Conservation (phyloP, 257 asterid species). For the Solanum bulbocastanum region DNA sequence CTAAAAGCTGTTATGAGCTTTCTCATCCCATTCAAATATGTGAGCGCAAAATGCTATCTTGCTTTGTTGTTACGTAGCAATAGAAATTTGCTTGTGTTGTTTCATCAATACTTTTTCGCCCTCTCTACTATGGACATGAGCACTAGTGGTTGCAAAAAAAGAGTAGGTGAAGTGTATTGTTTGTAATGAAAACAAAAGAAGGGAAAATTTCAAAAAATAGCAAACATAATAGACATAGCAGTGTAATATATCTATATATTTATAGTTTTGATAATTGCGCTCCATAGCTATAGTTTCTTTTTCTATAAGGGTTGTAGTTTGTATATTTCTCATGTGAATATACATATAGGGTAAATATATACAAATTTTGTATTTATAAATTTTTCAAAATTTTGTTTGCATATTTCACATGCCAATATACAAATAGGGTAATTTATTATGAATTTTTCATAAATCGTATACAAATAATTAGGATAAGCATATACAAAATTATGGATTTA, state of each 20-base stretch:
- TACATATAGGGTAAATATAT: neutral
- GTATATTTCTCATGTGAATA: neutral
- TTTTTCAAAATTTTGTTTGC: fast-evolving
- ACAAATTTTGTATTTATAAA: too few relatives aligned
- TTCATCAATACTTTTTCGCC: fast-evolving
- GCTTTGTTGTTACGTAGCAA: neutral
- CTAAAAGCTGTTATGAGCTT: neutral
- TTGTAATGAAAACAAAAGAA: neutral
- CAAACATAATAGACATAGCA: too few relatives aligned
- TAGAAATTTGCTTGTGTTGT: neutral
- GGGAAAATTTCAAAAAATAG: too few relatives aligned
- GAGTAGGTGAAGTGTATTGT: neutral
- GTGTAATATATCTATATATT: neutral
- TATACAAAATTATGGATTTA: too few relatives aligned
- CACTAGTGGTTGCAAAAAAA: neutral
- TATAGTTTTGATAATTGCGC: neutral
- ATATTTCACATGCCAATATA: neutral
- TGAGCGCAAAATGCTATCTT: neutral
- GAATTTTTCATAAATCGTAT: too few relatives aligned
- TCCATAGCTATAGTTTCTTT: too few relatives aligned
- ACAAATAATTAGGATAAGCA: too few relatives aligned
- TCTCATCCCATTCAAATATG: neutral
- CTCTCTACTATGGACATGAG: neutral
- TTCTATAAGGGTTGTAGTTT: neutral
- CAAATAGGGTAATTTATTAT: too few relatives aligned